Evolutionary conservation across 208 protist genomes (phyloP).

Genomic region (Acanthamoeba castellanii): DNA sequence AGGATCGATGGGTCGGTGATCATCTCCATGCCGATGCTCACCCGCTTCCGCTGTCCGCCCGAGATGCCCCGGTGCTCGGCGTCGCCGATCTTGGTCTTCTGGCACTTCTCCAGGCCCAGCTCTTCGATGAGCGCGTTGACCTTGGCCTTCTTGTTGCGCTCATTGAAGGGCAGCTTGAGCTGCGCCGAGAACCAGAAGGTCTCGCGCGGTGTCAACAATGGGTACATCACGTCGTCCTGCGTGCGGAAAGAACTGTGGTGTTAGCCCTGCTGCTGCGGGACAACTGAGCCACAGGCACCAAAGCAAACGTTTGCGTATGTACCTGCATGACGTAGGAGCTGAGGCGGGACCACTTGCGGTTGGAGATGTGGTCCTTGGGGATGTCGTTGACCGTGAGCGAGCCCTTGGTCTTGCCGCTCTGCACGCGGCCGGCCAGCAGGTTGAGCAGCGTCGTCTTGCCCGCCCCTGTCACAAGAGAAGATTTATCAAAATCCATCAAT

Average conservation of each 20-base stretch:
- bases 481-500: no score
- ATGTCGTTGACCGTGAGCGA: constrained; percentile 38
- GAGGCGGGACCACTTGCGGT: background rate
- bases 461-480: constrained; percentile 23
- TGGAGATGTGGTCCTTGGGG: constrained; percentile 13
- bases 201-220: background rate
- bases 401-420: constrained; percentile 68
- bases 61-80: constrained; percentile 63
- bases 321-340: constrained; percentile 75
- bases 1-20: constrained; percentile 79
- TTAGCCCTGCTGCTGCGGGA: no score
- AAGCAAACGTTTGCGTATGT: background rate
- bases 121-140: background rate
- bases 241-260: no score
- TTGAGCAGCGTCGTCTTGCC: constrained; percentile 74
- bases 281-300: no score
- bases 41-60: constrained; percentile 82
- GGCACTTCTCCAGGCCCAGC: constrained; percentile 67
- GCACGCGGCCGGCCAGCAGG: constrained; percentile 58
- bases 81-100: constrained; percentile 63
- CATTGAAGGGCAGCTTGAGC: constrained; percentile 11
- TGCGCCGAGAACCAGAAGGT: constrained; percentile 41
- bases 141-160: background rate
- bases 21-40: constrained; percentile 85
- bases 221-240: constrained; percentile 58